Evolutionary conservation across 2,329 filamentous ascomycete species (phyloP).

Genomic region (Tolypocladium paradoxum): DNA sequence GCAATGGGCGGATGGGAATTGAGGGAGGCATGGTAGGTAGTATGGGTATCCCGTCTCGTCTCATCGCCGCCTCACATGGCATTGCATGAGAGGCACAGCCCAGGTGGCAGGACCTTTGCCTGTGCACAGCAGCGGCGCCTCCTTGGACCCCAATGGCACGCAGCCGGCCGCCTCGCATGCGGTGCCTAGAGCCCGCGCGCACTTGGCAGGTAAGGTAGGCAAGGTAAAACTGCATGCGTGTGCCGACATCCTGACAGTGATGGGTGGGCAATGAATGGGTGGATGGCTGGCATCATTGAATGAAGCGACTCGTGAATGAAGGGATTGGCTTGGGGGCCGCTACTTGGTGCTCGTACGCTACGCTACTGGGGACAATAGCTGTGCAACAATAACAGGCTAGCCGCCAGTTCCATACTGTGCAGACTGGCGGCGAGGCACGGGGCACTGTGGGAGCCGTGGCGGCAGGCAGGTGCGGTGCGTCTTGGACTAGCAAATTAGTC

Average conservation of each 20-base stretch:
- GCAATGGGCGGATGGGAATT: neutral
- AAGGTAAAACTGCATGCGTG: neutral
- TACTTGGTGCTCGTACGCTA: no score
- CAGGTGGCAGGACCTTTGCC: neutral
- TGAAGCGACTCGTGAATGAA: neutral
- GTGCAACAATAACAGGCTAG: neutral
- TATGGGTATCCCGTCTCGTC: neutral
- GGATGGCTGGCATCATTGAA: neutral
- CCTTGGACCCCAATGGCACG: constrained; percentile 1
- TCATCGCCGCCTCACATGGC: neutral
- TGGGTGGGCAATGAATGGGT: neutral
- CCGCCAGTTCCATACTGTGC: neutral
- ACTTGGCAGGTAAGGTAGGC: neutral
- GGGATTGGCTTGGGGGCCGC: neutral
- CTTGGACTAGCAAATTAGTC: neutral
- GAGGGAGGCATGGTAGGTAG: neutral
- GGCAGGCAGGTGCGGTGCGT: neutral
- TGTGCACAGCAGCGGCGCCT: neutral
- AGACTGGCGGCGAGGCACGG: neutral
- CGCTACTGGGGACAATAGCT: constrained; percentile 1
- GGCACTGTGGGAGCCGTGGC: neutral
- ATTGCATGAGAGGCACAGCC: neutral
- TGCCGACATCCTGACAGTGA: neutral
- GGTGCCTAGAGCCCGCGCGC: neutral
- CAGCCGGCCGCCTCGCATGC: neutral